Conservation (phyloP, 495 filamentous ascomycete genomes). For the Hypoxylon crocopeplum region DNA sequence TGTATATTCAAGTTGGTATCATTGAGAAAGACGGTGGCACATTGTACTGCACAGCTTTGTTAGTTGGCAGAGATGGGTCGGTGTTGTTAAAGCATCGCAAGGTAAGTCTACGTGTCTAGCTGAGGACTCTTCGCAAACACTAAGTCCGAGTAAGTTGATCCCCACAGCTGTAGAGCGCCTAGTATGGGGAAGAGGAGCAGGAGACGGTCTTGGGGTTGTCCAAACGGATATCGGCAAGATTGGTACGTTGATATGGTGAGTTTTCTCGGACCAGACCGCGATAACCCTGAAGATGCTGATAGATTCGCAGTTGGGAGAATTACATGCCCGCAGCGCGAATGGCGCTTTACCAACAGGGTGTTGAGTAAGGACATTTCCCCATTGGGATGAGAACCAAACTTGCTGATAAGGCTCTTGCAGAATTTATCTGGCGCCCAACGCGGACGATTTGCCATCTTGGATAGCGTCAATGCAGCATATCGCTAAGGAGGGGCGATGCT, state of each 20-base stretch:
- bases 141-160: conserved; percentile 42
- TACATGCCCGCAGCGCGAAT: conserved; percentile 53
- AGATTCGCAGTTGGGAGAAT: conserved; percentile 48
- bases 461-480: conserved; percentile 54
- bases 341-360: conserved; percentile 50
- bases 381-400: background rate
- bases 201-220: conserved; percentile 49
- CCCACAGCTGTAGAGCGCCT: conserved; percentile 50
- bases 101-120: conserved; percentile 21
- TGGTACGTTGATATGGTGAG: conserved; percentile 52
- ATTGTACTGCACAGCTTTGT: conserved; percentile 47
- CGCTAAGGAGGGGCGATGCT: conserved; percentile 52
- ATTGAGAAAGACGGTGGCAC: conserved; percentile 54
- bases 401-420: conserved; percentile 25
- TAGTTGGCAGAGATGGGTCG: conserved; percentile 45
- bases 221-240: conserved; percentile 50
- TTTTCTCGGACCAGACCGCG: background rate
- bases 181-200: conserved; percentile 51
- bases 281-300: background rate
- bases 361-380: conserved; percentile 42
- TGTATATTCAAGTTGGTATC: conserved; percentile 48
- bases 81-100: conserved; percentile 49
- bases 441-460: conserved; percentile 50
- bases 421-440: conserved; percentile 51
- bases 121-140: background rate